phyloP scores from a whole-genome alignment of 306 rosid genomes.

The Argentina anserina region DNA sequence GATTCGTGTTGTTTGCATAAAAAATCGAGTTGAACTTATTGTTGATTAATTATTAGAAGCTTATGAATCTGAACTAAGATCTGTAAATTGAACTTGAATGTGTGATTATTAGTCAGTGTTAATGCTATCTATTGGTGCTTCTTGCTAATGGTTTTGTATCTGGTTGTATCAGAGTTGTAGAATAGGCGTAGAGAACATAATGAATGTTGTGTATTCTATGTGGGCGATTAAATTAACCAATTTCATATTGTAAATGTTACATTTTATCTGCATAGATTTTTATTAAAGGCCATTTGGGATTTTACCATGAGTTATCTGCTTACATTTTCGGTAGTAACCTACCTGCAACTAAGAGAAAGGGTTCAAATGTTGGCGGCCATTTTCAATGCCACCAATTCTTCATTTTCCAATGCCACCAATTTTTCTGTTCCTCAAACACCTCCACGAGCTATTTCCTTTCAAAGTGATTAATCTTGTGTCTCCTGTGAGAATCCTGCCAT shows the following conservation, averaged over 20 bases:
- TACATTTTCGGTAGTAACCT: slow-evolving; percentile 30
- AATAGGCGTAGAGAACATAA: not conserved
- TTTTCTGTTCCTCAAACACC: slow-evolving; percentile 61
- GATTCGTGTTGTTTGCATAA: not conserved
- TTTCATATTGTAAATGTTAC: not conserved
- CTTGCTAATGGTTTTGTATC: not conserved
- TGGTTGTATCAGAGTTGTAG: not conserved
- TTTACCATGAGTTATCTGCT: slow-evolving; percentile 5
- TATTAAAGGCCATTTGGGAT: not conserved
- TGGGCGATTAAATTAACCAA: not conserved
- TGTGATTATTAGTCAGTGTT: no score
- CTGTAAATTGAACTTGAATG: not conserved
- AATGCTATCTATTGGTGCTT: not conserved
- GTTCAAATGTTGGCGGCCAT: slow-evolving; percentile 32
- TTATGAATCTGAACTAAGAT: not conserved
- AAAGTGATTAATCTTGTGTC: slow-evolving; percentile 45
- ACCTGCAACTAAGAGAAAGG: slow-evolving; percentile 53
- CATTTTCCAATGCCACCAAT: slow-evolving; percentile 33
- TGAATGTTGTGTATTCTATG: not conserved
- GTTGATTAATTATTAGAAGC: not conserved
- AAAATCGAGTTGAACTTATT: not conserved
- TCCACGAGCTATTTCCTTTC: slow-evolving; percentile 44
- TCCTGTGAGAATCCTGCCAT: slow-evolving; percentile 46
- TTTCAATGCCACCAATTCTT: slow-evolving; percentile 60
- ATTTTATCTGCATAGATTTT: not conserved